Percentiles rank a stretch among this genome's conserved stretches.
These are phyloP conservation scores for Phascolomyces articulosus DNA, from an alignment of 371 early-diverging fungal species.

Conservation along the genomic window DNA sequence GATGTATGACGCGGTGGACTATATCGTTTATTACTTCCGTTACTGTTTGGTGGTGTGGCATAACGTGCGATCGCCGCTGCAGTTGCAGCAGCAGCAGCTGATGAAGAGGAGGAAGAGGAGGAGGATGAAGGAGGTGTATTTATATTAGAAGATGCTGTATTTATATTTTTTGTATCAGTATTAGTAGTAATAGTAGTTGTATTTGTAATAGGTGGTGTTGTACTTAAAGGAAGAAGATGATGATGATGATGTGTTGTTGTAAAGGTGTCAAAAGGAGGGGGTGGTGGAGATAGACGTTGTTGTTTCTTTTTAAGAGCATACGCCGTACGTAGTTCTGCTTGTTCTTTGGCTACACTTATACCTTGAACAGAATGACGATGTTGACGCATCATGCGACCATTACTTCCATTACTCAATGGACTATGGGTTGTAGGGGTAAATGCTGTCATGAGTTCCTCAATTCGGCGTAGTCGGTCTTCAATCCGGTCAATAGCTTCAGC, in stretches of 20 bases:
- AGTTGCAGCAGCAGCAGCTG: not conserved
- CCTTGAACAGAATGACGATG: constrained; percentile 55
- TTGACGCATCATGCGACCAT: constrained; percentile 25
- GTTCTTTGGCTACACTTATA: constrained; percentile 47
- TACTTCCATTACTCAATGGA: constrained; percentile 4
- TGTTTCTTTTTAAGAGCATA: constrained; percentile 9
- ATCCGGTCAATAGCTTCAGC: constrained; percentile 49
- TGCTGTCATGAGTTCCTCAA: constrained; percentile 52
- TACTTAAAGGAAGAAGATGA: not conserved
- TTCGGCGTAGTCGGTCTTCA: constrained; percentile 50
- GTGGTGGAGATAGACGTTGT: constrained; percentile 8
- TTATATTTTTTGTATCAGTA: not conserved
- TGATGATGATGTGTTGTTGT: not conserved
- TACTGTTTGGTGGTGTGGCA: constrained; percentile 7
- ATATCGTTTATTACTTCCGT: constrained; percentile 5
- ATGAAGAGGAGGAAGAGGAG: not conserved
- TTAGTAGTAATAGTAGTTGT: not conserved
- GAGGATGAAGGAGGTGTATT: not conserved
- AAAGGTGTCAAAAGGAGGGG: not conserved
- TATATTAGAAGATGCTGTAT: not conserved
- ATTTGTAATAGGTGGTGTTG: not conserved
- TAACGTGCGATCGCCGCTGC: constrained; percentile 2
- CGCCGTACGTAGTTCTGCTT: constrained; percentile 31
- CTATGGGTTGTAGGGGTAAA: constrained; percentile 35
- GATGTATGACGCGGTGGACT: not conserved